phyloP scores from a whole-genome alignment of 2,329 filamentous ascomycete genomes.

The Colletotrichum karsti region DNA sequence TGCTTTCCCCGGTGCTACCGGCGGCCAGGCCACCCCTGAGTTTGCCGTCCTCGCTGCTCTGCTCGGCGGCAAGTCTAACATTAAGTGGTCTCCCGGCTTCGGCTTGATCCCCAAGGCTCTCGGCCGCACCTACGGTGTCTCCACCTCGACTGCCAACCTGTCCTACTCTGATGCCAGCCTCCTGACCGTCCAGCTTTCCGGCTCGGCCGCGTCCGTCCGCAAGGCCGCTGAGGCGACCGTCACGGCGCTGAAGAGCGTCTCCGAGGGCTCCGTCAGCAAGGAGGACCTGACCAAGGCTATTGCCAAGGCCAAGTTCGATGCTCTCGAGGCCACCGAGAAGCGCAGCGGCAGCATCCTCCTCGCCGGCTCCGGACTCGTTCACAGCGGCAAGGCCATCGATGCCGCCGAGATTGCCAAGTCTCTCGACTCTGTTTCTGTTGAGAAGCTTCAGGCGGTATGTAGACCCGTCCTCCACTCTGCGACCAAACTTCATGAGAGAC shows the following conservation, averaged over 20 bases:
- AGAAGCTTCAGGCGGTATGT: slow-evolving; percentile 87
- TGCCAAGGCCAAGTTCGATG: slow-evolving; percentile 92
- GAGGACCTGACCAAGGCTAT: slow-evolving; percentile 93
- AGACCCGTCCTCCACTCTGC: not conserved
- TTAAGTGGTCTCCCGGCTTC: slow-evolving; percentile 97
- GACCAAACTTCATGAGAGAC: slow-evolving; percentile 31
- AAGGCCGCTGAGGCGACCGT: slow-evolving; percentile 80
- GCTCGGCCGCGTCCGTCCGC: slow-evolving; percentile 76
- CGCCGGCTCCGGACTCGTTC: slow-evolving; percentile 85
- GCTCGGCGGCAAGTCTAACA: slow-evolving; percentile 86
- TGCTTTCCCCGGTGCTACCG: slow-evolving; percentile 90
- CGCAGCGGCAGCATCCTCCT: slow-evolving; percentile 81
- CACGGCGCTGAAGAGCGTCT: slow-evolving; percentile 83
- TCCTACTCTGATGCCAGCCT: slow-evolving; percentile 96
- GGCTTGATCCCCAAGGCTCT: slow-evolving; percentile 86
- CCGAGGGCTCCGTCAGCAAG: slow-evolving; percentile 77
- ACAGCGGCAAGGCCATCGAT: slow-evolving; percentile 84
- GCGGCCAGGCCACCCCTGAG: slow-evolving; percentile 86
- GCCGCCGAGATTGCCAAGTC: slow-evolving; percentile 81
- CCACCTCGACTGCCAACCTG: slow-evolving; percentile 78
- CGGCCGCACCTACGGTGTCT: slow-evolving; percentile 70
- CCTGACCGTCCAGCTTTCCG: slow-evolving; percentile 82
- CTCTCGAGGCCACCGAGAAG: slow-evolving; percentile 83
- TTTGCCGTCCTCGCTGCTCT: slow-evolving; percentile 86
- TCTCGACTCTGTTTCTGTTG: slow-evolving; percentile 82